phyloP scores from a whole-genome alignment of 116 monocot genomes.

The Cymodocea nodosa region DNA sequence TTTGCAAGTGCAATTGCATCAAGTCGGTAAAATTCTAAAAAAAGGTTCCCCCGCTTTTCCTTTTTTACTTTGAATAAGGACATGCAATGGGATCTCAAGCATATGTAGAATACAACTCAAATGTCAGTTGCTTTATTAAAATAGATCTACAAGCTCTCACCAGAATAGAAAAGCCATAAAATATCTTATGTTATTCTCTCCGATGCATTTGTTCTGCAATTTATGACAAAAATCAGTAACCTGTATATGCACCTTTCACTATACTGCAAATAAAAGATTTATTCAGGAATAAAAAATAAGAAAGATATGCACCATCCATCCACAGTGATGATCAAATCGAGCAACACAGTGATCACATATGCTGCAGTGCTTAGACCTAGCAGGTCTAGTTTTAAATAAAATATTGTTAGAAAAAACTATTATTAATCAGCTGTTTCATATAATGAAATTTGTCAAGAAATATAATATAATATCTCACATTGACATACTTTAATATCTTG shows the following conservation, averaged over 20 bases:
- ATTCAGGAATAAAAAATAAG: neutral
- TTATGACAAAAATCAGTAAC: conserved; percentile 5
- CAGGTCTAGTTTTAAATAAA: conserved; percentile 56
- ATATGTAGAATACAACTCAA: too few species aligned
- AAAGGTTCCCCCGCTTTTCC: too few species aligned
- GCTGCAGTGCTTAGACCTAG: conserved; percentile 90
- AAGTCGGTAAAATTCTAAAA: too few species aligned
- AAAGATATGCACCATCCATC: conserved; percentile 70
- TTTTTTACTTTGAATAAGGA: too few species aligned
- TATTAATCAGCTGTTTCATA: neutral
- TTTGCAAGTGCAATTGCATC: too few species aligned
- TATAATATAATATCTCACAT: conserved; percentile 1
- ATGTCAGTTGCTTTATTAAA: neutral
- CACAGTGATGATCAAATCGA: conserved; percentile 94
- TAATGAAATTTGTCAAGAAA: conserved; percentile 1
- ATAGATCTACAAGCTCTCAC: conserved; percentile 22
- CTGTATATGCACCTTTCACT: neutral
- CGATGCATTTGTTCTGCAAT: conserved; percentile 96
- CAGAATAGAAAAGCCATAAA: conserved; percentile 87
- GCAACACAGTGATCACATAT: conserved; percentile 91
- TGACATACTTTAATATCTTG: conserved; percentile 70
- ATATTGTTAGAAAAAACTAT: conserved; percentile 10
- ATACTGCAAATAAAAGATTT: neutral
- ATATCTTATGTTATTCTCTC: conserved; percentile 86
- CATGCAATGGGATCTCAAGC: too few species aligned